Base-by-base conservation (phyloP, 257 asterid species). In the Primulina huaijiensis region DNA sequence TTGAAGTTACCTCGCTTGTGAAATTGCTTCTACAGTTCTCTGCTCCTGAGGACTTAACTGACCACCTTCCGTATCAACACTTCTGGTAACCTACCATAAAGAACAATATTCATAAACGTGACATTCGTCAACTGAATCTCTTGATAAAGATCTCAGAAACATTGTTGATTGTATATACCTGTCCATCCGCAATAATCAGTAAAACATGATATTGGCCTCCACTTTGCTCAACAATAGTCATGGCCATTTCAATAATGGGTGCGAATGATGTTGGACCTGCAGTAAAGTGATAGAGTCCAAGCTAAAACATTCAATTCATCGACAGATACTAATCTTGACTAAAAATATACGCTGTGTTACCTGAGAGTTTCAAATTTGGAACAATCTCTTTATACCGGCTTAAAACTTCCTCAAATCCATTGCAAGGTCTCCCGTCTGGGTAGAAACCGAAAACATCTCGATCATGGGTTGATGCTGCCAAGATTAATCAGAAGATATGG, bases 181-280 rank as follows among this genome's bases (percentile, higher is more conserved):
- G 99, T 31, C 99, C 99, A 80, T 93, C 99, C 11, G 99, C 99
- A 58, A 93, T 87, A 72, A 93, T 90, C 69, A 93, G 71, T 68
- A 93, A 82, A 60, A 92, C 98, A 72, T 92, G 98, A 77, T 92
- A 92, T 78, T 92, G 98, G 66, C 98, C 92, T 67, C 92, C 92
- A 70, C 92, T 92, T 79, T 88, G 89, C 82, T 86, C 90, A 69
- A 92, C 98, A 84, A 87, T 88, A 67, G 96, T 86, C 68, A 63
- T 83, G 75, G 96, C 98, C 92, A 82, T 89, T 79, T 92, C 96
- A 72, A 92, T 85, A 23, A 89, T 69, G 21, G 98, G 98, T 25
- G 95, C 96, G 79, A 92, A 92, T 57, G 98, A 94, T 43, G 99
- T 94, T 59, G 99, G 99, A 7, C 99, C 99, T 94, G 90, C 60